Evolutionary conservation across 495 filamentous ascomycete genomes (phyloP).

Genomic region (Aspergillus haitiensis): DNA sequence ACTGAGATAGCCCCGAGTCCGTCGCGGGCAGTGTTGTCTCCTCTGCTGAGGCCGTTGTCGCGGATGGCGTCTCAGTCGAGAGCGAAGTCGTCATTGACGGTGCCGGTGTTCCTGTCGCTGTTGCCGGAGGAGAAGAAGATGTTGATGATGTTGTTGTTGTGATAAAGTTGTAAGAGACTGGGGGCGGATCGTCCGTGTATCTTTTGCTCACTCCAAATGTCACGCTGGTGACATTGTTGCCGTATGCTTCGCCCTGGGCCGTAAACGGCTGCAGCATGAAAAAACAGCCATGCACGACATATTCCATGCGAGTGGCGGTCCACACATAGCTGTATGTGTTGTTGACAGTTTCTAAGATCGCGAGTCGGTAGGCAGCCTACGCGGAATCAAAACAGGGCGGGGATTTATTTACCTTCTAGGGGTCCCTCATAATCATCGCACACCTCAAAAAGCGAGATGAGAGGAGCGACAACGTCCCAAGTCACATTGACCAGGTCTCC

Average conservation of each 20-base stretch:
- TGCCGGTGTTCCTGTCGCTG: not conserved
- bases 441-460: conserved; percentile 15
- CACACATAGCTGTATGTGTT: conserved; percentile 22
- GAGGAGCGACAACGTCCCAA: conserved; percentile 16
- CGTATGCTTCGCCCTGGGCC: conserved; percentile 2
- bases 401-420: not conserved
- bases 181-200: conserved; percentile 18
- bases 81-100: not conserved
- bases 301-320: conserved; percentile 20
- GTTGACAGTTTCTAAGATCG: conserved; percentile 9
- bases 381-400: not conserved
- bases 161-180: conserved; percentile 20
- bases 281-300: conserved; percentile 20
- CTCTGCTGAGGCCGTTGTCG: not conserved
- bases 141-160: not conserved
- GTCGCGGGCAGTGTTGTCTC: not conserved
- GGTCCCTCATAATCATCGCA: not conserved
- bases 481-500: conserved; percentile 20
- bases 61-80: not conserved
- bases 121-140: not conserved
- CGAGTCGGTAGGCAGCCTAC: not conserved
- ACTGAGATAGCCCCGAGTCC: not conserved
- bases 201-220: conserved; percentile 20
- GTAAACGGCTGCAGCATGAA: conserved; percentile 17
- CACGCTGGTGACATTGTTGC: conserved; percentile 17